phyloP scores from a whole-genome alignment of 495 filamentous ascomycete genomes.

The Platismatia glauca region DNA sequence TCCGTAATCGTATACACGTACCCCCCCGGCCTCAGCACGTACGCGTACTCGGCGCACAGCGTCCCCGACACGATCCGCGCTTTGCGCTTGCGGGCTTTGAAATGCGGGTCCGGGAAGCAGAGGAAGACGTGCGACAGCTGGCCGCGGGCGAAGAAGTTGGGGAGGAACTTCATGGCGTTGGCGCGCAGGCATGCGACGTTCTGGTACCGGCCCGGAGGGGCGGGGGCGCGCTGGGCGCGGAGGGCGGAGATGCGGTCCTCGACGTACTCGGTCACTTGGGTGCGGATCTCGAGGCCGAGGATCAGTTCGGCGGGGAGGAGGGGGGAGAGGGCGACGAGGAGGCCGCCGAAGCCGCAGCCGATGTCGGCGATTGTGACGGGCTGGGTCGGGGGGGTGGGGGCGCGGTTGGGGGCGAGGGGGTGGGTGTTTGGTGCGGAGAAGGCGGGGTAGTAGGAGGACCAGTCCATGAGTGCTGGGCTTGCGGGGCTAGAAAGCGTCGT shows the following conservation, averaged over 20 bases:
- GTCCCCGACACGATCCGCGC: conserved; percentile 84
- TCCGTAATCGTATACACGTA: conserved; percentile 94
- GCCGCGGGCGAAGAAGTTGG: conserved; percentile 74
- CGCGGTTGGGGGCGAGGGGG: background rate
- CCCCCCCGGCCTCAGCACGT: conserved; percentile 71
- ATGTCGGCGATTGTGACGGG: conserved; percentile 93
- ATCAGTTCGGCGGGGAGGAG: conserved; percentile 73
- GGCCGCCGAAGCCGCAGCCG: conserved; percentile 89
- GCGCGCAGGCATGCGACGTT: conserved; percentile 80
- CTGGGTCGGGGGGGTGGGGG: conserved; percentile 41
- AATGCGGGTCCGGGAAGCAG: conserved; percentile 97
- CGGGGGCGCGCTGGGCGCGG: conserved; percentile 45
- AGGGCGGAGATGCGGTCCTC: conserved; percentile 76
- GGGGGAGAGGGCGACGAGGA: conserved; percentile 78
- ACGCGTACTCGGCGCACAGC: conserved; percentile 88
- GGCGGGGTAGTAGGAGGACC: conserved; percentile 75
- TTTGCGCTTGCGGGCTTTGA: conserved; percentile 96
- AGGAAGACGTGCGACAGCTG: conserved; percentile 88
- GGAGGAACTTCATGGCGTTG: conserved; percentile 97
- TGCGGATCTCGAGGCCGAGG: conserved; percentile 88
- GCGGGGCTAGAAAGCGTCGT: conserved; percentile 53
- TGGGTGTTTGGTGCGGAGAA: conserved; percentile 39
- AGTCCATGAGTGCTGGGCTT: conserved; percentile 79
- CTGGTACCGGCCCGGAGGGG: conserved; percentile 51
- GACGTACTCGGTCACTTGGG: conserved; percentile 80